These are phyloP conservation scores for Lipomyces yamanashiensis DNA, from an alignment of 805 yeast genomes.

Conservation along the genomic window DNA sequence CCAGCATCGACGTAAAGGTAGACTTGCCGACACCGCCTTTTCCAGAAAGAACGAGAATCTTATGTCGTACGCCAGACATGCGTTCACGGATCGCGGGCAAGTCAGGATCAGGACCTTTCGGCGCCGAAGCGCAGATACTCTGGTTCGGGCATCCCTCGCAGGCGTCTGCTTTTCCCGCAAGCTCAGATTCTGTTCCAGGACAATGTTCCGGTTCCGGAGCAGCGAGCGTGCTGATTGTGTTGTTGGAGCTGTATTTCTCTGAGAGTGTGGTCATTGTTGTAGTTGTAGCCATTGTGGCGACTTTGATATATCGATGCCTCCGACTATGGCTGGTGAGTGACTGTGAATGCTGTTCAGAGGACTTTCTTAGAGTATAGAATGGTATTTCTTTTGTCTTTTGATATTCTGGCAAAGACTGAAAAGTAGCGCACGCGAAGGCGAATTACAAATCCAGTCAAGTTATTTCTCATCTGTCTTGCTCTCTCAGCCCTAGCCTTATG, in stretches of 20 bases:
- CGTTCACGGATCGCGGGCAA: conserved; percentile 73
- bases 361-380: too few species aligned
- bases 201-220: conserved; percentile 96
- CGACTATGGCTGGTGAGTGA: too few species aligned
- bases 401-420: too few species aligned
- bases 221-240: conserved; percentile 42
- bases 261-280: conserved; percentile 13
- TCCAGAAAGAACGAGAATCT: conserved; percentile 72
- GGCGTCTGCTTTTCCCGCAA: conserved; percentile 92
- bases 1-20: conserved; percentile 92
- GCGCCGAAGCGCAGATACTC: conserved; percentile 72
- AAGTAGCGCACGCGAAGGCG: too few species aligned
- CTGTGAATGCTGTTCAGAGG: too few species aligned
- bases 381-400: too few species aligned
- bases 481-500: too few species aligned
- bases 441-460: too few species aligned
- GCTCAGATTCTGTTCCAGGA: conserved; percentile 96
- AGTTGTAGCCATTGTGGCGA: conserved; percentile 31
- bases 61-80: conserved; percentile 69
- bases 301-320: neutral
- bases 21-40: conserved; percentile 96
- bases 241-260: conserved; percentile 5
- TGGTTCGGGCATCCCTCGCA: conserved; percentile 96
- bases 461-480: too few species aligned
- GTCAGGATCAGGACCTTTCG: conserved; percentile 89